phyloP scores from a whole-genome alignment of 768 basidiomycete species.

The Russula ochroleuca region DNA sequence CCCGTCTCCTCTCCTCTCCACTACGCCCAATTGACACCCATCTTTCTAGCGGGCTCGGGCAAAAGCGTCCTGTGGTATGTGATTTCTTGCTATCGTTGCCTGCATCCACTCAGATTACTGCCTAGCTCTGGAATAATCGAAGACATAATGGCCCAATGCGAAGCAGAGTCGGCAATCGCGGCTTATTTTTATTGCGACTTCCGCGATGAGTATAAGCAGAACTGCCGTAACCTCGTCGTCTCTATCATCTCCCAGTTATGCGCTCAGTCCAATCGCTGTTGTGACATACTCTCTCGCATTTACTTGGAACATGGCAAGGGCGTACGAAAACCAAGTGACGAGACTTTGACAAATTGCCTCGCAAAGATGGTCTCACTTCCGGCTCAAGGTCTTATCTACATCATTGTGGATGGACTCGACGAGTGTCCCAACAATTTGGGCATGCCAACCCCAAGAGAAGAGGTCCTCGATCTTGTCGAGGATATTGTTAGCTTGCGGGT shows the following conservation, averaged over 20 bases:
- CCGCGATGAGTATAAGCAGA: neutral
- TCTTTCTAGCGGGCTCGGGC: neutral
- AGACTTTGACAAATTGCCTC: neutral
- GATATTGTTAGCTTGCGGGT: neutral
- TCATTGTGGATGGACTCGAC: neutral
- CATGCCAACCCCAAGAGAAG: neutral
- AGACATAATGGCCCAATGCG: neutral
- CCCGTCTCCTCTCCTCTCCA: neutral
- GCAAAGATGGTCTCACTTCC: neutral
- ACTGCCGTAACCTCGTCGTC: neutral
- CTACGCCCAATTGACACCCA: too few relatives aligned
- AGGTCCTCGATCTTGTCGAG: neutral
- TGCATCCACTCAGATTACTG: neutral
- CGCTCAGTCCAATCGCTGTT: neutral
- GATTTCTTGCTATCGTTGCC: neutral
- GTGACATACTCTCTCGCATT: neutral
- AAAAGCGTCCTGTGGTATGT: neutral
- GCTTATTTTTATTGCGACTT: conserved; percentile 6
- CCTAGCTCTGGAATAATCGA: neutral
- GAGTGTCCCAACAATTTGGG: neutral
- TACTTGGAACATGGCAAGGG: neutral
- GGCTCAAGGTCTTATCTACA: neutral
- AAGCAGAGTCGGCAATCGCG: neutral
- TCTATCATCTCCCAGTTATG: neutral
- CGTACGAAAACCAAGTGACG: neutral